Evolutionary conservation across 2,329 filamentous ascomycete genomes (phyloP), one percentile per base, ranked within the genome.

Genomic region (Scytalidium sp.): DNA sequence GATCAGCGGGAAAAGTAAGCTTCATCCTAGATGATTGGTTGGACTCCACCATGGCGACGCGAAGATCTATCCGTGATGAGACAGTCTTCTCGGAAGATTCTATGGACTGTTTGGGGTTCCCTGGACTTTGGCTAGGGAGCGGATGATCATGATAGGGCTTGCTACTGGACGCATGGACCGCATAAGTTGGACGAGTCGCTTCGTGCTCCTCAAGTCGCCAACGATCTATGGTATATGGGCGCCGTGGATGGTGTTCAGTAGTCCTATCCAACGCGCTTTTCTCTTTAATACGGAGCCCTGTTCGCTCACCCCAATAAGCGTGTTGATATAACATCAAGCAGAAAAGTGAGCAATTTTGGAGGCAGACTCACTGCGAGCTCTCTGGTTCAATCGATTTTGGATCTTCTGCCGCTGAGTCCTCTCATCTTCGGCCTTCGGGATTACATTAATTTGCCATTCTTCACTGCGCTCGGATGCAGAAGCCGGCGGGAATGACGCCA

Each of bases 1-100:
- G 58, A 43, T 60, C 58, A n/a, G 56, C 25, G 23, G 25, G 25
- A 8, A 29, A 13, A 10, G 20, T 6, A 23, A 23, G 19, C 19
- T 21, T 17, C 22, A 23, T 19, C 19, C n/a, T 22, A 17, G 23
- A 11, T 10, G 19, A 17, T 17, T 22, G 19, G 43, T 22, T 21
- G 6, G 19, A 22, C 8, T 20, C 19, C 8, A 17, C 22, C 19
- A 11, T 19, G 7, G n/a, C 17, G n/a, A 11, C 19, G 17, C n/a
- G 8, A 17, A 25, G 19, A 25, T 29, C n/a, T 45, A 17, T 11
- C 17, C 6, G 6, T 7, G n/a, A 21, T 11, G 11, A 25, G 11
- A 7, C 22, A 20, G 19, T 7, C 10, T 17, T 45, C n/a, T 21
- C 20, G 7, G n/a, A 7, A 41, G 40, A 7, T 7, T 21, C 10